Evolutionary conservation across 768 basidiomycete species (phyloP).

Genomic region (Leucocoprinus birnbaumii): DNA sequence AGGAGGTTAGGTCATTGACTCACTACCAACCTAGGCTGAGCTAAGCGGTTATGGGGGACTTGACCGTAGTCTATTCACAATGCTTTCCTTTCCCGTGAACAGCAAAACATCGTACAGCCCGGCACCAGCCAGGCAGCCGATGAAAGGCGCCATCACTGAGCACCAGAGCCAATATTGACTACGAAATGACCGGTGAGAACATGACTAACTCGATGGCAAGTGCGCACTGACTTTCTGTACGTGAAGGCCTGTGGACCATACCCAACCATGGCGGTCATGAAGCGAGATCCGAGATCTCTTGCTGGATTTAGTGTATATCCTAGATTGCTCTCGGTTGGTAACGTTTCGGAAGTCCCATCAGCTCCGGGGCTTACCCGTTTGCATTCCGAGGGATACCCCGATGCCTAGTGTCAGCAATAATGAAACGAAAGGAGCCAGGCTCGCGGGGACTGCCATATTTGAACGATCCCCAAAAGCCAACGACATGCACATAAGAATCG

Average conservation of each 20-base stretch:
- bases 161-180: constrained; percentile 79
- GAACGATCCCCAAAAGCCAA: constrained; percentile 51
- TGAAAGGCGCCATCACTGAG: constrained; percentile 54
- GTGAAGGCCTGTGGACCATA: constrained; percentile 55
- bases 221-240: constrained; percentile 35
- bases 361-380: constrained; percentile 41
- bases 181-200: constrained; percentile 14
- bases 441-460: constrained; percentile 44
- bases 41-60: no score
- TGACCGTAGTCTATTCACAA: constrained; percentile 51
- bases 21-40: no score
- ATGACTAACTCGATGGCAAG: constrained; percentile 13
- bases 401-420: constrained; percentile 61
- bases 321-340: constrained; percentile 15
- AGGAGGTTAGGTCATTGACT: no score
- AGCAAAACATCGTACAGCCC: constrained; percentile 58
- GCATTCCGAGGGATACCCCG: constrained; percentile 54
- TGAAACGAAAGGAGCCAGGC: constrained; percentile 51
- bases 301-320: constrained; percentile 69
- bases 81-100: constrained; percentile 52
- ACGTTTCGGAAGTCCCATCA: not conserved
- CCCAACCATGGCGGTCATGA: constrained; percentile 70
- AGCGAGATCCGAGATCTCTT: constrained; percentile 67
- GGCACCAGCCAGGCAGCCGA: constrained; percentile 53
- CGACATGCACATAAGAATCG: constrained; percentile 51